Evolutionary conservation across 306 rosid genomes (phyloP).

Genomic region (Inga oerstediana): DNA sequence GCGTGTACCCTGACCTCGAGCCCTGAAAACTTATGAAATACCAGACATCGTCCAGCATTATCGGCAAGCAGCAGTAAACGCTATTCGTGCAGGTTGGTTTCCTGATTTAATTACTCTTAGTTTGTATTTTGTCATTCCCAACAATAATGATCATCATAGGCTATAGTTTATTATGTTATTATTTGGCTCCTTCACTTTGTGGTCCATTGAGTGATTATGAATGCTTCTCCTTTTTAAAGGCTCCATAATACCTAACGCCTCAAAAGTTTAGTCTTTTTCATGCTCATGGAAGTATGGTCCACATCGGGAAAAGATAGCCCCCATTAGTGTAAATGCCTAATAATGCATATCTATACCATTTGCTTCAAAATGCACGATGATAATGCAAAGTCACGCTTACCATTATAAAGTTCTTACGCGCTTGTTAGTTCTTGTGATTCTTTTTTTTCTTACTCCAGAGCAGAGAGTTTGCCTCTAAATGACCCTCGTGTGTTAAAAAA

Average conservation of each 20-base stretch:
- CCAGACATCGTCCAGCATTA: conserved; percentile 72
- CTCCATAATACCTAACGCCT: conserved; percentile 28
- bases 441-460: neutral
- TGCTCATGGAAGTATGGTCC: conserved; percentile 42
- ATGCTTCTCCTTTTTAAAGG: conserved; percentile 23
- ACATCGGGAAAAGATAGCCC: conserved; percentile 14
- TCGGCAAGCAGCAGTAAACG: conserved; percentile 40
- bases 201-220: conserved; percentile 28
- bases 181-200: conserved; percentile 22
- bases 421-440: neutral
- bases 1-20: conserved; percentile 63
- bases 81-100: conserved; percentile 66
- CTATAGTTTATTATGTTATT: neutral
- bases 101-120: neutral
- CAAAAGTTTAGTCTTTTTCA: conserved; percentile 10
- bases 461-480: too few species aligned
- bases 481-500: neutral
- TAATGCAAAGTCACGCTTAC: neutral
- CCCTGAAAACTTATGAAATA: conserved; percentile 57
- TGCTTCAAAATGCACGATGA: conserved; percentile 22
- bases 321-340: conserved; percentile 13
- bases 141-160: neutral
- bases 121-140: neutral
- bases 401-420: neutral
- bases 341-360: neutral